These are phyloP conservation scores for Cryptococcus sp. DNA, from an alignment of 1,284 basidiomycete species.

Conservation along the genomic window DNA sequence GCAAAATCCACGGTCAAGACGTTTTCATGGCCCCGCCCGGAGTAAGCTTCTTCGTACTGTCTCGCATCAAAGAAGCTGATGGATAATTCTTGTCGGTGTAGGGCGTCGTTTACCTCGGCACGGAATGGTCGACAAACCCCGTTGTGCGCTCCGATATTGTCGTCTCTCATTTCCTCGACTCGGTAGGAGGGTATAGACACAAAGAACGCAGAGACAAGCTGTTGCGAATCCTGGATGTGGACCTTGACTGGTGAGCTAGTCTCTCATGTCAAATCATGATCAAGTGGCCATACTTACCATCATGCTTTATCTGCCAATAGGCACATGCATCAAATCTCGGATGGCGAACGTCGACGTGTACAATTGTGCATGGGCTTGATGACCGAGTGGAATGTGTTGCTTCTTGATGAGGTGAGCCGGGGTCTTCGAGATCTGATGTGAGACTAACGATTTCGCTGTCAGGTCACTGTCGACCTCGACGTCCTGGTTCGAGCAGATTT, in stretches of 20 bases:
- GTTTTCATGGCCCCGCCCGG: constrained; percentile 68
- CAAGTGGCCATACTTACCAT: not conserved
- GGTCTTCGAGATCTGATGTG: too few species aligned
- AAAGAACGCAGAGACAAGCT: constrained; percentile 83
- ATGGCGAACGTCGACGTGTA: constrained; percentile 90
- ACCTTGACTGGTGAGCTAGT: constrained; percentile 68
- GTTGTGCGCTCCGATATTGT: constrained; percentile 90
- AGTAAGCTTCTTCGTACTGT: constrained; percentile 33
- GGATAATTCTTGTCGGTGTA: constrained; percentile 21
- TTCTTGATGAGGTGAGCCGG: constrained; percentile 77
- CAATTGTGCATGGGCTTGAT: constrained; percentile 98
- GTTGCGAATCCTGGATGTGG: constrained; percentile 89
- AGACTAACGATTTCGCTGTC: not conserved
- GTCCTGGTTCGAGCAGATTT: constrained; percentile 92
- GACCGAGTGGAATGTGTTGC: constrained; percentile 88
- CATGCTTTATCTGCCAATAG: constrained; percentile 14
- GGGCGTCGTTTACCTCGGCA: constrained; percentile 87
- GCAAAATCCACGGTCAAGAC: constrained; percentile 74
- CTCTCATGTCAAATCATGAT: not conserved
- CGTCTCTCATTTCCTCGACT: constrained; percentile 87
- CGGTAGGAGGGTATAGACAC: constrained; percentile 92
- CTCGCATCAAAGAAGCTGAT: not conserved
- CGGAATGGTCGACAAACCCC: constrained; percentile 94
- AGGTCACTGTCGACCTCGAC: constrained; percentile 97
- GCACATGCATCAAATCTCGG: constrained; percentile 72